Evolutionary conservation across 106 monocot species (phyloP).

Genomic region (Acanthochlamys bracteata): DNA sequence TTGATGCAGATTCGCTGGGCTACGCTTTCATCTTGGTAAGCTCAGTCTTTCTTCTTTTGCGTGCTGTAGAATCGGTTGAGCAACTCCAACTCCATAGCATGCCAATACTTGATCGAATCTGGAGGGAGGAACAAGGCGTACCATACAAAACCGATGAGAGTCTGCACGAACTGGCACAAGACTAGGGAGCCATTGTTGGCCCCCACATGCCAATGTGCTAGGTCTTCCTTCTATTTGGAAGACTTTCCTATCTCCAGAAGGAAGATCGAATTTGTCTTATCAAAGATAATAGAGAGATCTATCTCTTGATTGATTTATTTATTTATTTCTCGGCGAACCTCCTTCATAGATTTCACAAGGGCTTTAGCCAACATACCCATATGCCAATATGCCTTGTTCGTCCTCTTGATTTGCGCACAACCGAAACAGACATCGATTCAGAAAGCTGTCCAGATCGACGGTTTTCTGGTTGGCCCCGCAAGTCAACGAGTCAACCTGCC

Average conservation of each 20-base stretch:
- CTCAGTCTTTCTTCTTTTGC: neutral
- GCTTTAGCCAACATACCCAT: too few species aligned
- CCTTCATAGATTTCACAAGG: too few species aligned
- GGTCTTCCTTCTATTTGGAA: neutral
- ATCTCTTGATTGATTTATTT: too few species aligned
- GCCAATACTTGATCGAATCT: neutral
- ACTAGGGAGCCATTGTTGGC: neutral
- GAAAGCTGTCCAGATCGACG: too few species aligned
- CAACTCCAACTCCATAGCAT: neutral
- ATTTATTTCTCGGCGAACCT: too few species aligned
- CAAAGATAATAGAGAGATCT: neutral
- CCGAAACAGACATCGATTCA: too few species aligned
- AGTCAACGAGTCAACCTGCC: too few species aligned
- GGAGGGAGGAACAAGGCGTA: neutral
- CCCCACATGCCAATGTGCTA: neutral
- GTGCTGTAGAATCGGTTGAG: neutral
- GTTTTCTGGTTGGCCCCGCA: too few species aligned
- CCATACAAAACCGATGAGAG: neutral
- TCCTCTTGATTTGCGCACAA: too few species aligned
- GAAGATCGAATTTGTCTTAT: neutral
- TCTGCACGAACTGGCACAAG: neutral
- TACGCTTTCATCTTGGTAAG: neutral
- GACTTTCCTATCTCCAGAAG: neutral
- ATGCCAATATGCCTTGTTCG: too few species aligned
- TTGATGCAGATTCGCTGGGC: neutral